A percentile compares a stretch with the other conserved stretches of the same genome.
phyloP scores from a whole-genome alignment of 1,284 basidiomycete genomes.

The Marasmius fiardii region DNA sequence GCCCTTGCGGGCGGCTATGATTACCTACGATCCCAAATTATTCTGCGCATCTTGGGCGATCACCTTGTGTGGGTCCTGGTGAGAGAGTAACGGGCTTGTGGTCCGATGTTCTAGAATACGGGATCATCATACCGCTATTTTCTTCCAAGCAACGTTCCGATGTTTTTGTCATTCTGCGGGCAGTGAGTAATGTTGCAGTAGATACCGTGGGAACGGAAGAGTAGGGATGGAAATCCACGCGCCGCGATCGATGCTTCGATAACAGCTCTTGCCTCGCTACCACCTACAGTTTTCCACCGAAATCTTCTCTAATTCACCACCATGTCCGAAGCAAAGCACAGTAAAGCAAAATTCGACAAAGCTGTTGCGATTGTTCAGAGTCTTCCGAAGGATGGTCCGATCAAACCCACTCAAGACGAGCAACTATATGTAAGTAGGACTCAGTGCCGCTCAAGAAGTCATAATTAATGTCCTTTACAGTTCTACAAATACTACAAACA shows the following conservation, averaged over 20 bases:
- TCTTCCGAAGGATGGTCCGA: constrained; percentile 80
- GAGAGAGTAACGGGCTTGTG: neutral
- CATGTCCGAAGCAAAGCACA: constrained; percentile 65
- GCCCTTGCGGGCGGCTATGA: no score
- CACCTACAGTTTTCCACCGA: neutral
- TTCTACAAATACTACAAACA: constrained; percentile 95
- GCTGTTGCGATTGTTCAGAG: constrained; percentile 67
- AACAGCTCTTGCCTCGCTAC: neutral
- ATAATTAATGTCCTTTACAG: constrained; percentile 36
- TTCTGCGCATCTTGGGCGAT: neutral
- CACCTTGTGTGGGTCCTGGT: neutral
- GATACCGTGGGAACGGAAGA: no score
- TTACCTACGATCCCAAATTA: no score
- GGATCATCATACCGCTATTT: no score
- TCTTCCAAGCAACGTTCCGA: no score
- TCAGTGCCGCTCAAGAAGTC: constrained; percentile 12
- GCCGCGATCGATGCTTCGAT: neutral
- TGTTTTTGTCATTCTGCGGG: no score
- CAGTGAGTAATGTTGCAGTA: no score
- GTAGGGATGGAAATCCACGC: neutral
- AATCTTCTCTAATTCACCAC: constrained; percentile 23
- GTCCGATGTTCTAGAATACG: no score
- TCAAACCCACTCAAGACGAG: constrained; percentile 73
- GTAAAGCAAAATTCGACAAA: constrained; percentile 77
- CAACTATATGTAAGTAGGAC: constrained; percentile 66